A percentile compares a stretch with the other conserved stretches of the same genome.
phyloP scores from a whole-genome alignment of 2,329 filamentous ascomycete genomes.

The Nigrospora sphaerica region DNA sequence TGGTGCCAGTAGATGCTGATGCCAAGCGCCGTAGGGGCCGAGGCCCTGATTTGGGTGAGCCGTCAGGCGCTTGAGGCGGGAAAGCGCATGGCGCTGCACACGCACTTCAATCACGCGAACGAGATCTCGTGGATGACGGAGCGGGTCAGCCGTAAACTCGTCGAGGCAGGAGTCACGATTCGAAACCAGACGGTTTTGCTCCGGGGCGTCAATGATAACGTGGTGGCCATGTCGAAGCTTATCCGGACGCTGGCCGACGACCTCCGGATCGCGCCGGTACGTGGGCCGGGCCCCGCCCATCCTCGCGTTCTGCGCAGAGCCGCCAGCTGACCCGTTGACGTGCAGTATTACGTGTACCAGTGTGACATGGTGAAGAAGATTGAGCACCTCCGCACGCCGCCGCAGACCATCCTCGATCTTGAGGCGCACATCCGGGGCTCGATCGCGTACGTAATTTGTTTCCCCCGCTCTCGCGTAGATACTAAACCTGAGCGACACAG shows the following conservation, averaged over 20 bases:
- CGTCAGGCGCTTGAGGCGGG: conserved; percentile 42
- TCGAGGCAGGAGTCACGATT: conserved; percentile 43
- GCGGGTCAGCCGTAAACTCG: conserved; percentile 41
- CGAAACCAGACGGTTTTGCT: conserved; percentile 56
- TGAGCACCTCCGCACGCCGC: conserved; percentile 56
- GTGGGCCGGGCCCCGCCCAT: conserved; percentile 10
- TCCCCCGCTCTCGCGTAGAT: too few species aligned
- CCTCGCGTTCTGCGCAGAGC: not conserved
- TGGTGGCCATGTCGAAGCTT: conserved; percentile 43
- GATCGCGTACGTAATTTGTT: conserved; percentile 29
- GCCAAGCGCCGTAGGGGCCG: conserved; percentile 20
- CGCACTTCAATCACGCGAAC: conserved; percentile 57
- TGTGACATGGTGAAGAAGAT: conserved; percentile 54
- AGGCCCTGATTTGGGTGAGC: conserved; percentile 42
- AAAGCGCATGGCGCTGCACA: conserved; percentile 56
- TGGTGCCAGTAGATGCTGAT: too few species aligned
- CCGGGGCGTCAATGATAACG: conserved; percentile 50
- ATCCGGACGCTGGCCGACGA: conserved; percentile 46
- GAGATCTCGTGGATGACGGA: conserved; percentile 56
- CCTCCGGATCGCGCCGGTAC: conserved; percentile 47
- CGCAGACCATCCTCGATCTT: conserved; percentile 50
- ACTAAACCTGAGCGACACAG: too few species aligned
- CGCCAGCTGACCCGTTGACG: not conserved
- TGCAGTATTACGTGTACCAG: conserved; percentile 59
- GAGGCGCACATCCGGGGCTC: conserved; percentile 51